Evolutionary conservation across 208 protist species (phyloP).

Genomic region (Acanthamoeba castellanii): DNA sequence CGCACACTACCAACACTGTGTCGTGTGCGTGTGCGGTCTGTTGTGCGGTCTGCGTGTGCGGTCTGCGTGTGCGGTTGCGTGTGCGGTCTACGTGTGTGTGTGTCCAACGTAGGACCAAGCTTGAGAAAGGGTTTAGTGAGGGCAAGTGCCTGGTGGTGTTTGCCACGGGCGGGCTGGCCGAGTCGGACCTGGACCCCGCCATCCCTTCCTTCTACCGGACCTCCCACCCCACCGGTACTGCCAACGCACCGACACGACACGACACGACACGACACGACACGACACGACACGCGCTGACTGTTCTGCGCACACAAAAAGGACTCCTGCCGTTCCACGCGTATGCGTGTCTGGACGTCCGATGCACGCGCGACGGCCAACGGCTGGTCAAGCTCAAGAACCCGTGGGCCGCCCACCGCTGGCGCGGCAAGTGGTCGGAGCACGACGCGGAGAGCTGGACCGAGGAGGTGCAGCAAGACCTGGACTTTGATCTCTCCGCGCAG

Average conservation of each 20-base stretch:
- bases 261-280: not conserved
- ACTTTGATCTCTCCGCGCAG: slow-evolving; percentile 52
- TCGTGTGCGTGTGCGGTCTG: too few relatives aligned
- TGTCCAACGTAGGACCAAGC: not conserved
- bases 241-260: not conserved
- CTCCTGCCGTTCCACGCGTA: slow-evolving; percentile 69
- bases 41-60: too few relatives aligned
- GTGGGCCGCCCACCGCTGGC: slow-evolving; percentile 50
- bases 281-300: not conserved
- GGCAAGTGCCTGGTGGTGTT: slow-evolving; percentile 64
- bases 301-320: not conserved
- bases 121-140: slow-evolving; percentile 1
- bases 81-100: too few relatives aligned
- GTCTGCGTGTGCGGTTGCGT: too few relatives aligned
- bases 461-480: slow-evolving; percentile 49
- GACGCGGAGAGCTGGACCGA: slow-evolving; percentile 57
- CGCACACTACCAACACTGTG: too few relatives aligned
- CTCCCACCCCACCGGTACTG: not conserved
- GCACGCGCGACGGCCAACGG: not conserved
- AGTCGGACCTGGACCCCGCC: slow-evolving; percentile 4
- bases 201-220: slow-evolving; percentile 30
- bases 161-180: slow-evolving; percentile 14
- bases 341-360: slow-evolving; percentile 61
- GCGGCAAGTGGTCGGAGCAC: slow-evolving; percentile 56
- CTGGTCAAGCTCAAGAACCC: slow-evolving; percentile 73